Conservation (phyloP, 176 grass and related monocot genomes). For the Oryza punctata region DNA sequence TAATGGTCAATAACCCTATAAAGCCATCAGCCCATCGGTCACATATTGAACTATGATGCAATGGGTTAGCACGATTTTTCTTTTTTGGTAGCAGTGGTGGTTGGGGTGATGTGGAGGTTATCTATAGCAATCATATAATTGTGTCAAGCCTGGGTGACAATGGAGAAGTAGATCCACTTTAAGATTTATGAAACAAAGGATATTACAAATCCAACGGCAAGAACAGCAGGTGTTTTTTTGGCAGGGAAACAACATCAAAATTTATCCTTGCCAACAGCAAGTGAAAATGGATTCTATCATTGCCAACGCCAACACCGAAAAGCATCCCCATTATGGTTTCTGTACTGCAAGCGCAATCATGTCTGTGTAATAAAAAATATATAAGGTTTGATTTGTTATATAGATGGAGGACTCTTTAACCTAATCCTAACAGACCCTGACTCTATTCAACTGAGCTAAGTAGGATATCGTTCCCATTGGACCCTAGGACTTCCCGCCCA, state of each 20-base stretch:
- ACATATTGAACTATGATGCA: background rate
- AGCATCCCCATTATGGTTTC: background rate
- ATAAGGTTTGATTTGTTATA: too few species aligned
- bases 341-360: background rate
- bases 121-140: slow-evolving; percentile 5
- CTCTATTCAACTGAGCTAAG: too few species aligned
- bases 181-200: background rate
- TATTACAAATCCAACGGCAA: background rate
- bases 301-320: background rate
- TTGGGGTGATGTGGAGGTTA: too few species aligned
- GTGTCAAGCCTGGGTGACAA: slow-evolving; percentile 4
- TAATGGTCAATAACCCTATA: background rate
- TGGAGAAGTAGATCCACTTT: slow-evolving; percentile 1
- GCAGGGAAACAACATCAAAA: background rate
- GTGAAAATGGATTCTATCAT: slow-evolving; percentile 14
- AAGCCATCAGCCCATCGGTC: too few species aligned
- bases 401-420: too few species aligned
- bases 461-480: too few species aligned
- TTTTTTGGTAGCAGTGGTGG: too few species aligned
- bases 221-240: background rate
- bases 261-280: slow-evolving; percentile 5
- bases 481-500: too few species aligned
- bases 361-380: background rate
- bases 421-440: too few species aligned
- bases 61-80: background rate